phyloP scores from a whole-genome alignment of 169 alveolate species.

The Miamiensis avidus region DNA sequence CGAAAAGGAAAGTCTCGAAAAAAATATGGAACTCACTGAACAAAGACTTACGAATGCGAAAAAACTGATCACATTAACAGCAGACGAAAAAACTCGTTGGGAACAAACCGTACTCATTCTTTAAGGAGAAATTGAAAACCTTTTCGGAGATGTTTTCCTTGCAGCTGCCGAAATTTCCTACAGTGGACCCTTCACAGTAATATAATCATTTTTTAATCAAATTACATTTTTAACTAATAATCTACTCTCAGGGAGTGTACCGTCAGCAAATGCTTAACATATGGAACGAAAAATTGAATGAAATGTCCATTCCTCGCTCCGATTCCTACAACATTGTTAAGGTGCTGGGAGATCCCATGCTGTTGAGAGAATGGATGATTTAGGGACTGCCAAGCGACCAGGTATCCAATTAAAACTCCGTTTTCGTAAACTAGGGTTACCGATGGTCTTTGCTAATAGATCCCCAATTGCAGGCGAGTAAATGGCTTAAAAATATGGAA shows the following conservation, averaged over 20 bases:
- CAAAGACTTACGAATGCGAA: slow-evolving; percentile 71
- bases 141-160: slow-evolving; percentile 89
- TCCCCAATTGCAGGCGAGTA: slow-evolving; percentile 85
- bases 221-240: too few species aligned
- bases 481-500: slow-evolving; percentile 80
- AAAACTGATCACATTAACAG: slow-evolving; percentile 63
- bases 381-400: slow-evolving; percentile 82
- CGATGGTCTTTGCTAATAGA: slow-evolving; percentile 87
- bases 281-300: slow-evolving; percentile 68
- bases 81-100: slow-evolving; percentile 91
- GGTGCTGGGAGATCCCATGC: slow-evolving; percentile 78
- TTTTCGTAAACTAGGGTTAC: slow-evolving; percentile 70
- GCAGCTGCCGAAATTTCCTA: slow-evolving; percentile 88
- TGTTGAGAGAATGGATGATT: slow-evolving; percentile 81
- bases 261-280: slow-evolving; percentile 65
- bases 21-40: slow-evolving; percentile 59
- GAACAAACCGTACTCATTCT: slow-evolving; percentile 73
- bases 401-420: slow-evolving; percentile 80
- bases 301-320: slow-evolving; percentile 61
- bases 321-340: slow-evolving; percentile 65
- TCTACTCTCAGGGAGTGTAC: too few species aligned
- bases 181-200: slow-evolving; percentile 86
- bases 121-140: slow-evolving; percentile 65
- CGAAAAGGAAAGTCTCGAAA: slow-evolving; percentile 61
- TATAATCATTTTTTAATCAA: too few species aligned